Evolutionary conservation across 2,329 filamentous ascomycete genomes (phyloP).

Genomic region (Fusarium burgessii): DNA sequence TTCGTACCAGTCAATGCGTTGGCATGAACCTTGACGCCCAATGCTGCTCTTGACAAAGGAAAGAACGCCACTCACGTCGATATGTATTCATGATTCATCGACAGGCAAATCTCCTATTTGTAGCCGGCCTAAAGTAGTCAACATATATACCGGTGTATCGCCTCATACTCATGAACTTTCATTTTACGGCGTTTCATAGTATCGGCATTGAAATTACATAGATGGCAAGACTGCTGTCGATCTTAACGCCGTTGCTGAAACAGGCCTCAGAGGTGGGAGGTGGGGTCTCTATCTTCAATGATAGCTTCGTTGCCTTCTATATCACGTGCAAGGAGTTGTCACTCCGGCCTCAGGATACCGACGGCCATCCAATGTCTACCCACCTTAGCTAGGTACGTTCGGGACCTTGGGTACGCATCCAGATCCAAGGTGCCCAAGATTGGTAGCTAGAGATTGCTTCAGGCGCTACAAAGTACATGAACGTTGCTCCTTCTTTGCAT

Average conservation of each 20-base stretch:
- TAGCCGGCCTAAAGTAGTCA: not conserved
- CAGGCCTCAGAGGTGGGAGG: conserved; percentile 10
- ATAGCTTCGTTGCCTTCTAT: conserved; percentile 14
- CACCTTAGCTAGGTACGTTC: not conserved
- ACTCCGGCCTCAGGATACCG: not conserved
- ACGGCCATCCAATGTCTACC: not conserved
- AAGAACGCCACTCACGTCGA: conserved; percentile 31
- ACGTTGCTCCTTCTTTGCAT: not conserved
- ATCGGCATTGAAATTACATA: not conserved
- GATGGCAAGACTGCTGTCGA: conserved; percentile 15
- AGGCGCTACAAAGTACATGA: not conserved
- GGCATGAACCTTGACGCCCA: conserved; percentile 35
- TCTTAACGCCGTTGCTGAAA: conserved; percentile 9
- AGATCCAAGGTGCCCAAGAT: not conserved
- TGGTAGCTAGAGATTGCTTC: not conserved
- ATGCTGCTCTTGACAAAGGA: conserved; percentile 8
- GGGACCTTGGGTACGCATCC: no score
- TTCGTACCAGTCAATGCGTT: conserved; percentile 21
- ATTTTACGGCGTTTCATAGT: conserved; percentile 8
- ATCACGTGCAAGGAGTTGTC: conserved; percentile 2
- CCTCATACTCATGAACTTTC: not conserved
- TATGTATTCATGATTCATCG: conserved; percentile 6
- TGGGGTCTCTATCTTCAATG: conserved; percentile 10
- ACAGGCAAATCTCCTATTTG: not conserved
- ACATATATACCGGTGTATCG: not conserved